Conservation (phyloP, 371 early-diverging fungal species). For the Blakeslea trispora region DNA sequence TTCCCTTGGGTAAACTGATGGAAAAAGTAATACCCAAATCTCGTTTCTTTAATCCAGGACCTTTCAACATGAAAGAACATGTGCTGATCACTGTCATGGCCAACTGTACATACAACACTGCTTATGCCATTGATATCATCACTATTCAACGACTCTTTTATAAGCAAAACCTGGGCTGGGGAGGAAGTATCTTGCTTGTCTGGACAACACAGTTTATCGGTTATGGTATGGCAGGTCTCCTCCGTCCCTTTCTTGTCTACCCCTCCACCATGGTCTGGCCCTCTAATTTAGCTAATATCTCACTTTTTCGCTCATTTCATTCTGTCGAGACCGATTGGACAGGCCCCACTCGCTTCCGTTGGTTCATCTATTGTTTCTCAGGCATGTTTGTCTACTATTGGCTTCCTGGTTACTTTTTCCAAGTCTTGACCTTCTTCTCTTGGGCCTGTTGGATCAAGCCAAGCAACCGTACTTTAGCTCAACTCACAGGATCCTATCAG, state of each 20-base stretch:
- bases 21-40: conserved; percentile 56
- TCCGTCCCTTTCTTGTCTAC: conserved; percentile 76
- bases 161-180: conserved; percentile 60
- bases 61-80: conserved; percentile 89
- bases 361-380: conserved; percentile 64
- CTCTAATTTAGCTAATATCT: conserved; percentile 65
- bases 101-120: conserved; percentile 54
- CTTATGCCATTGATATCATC: conserved; percentile 77
- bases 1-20: conserved; percentile 68
- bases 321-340: conserved; percentile 44
- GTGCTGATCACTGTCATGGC: conserved; percentile 74
- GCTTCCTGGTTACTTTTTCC: conserved; percentile 79
- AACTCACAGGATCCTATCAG: conserved; percentile 61
- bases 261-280: conserved; percentile 92
- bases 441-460: conserved; percentile 74
- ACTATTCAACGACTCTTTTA: conserved; percentile 69
- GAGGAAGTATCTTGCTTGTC: conserved; percentile 59
- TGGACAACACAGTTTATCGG: conserved; percentile 79
- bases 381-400: conserved; percentile 72
- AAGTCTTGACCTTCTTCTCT: conserved; percentile 70
- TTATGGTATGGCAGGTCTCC: conserved; percentile 81
- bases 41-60: conserved; percentile 76
- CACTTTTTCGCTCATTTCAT: conserved; percentile 78
- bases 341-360: conserved; percentile 56
- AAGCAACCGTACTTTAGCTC: conserved; percentile 55